These are phyloP conservation scores for Peziza echinospora DNA, from an alignment of 495 filamentous ascomycete genomes.

Conservation along the genomic window DNA sequence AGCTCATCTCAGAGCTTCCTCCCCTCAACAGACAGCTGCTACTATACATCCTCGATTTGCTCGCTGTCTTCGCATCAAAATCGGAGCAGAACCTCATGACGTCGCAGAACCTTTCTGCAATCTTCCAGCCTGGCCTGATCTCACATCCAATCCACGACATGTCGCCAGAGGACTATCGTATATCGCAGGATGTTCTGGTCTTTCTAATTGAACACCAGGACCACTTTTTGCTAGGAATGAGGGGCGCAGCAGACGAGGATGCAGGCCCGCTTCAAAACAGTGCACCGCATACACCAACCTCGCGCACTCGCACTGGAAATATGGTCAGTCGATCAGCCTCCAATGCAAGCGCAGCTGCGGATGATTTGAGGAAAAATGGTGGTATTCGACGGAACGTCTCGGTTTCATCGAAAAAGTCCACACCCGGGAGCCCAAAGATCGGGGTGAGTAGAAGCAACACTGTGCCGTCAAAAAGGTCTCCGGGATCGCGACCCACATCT, in stretches of 20 bases:
- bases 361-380: slow-evolving; percentile 61
- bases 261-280: slow-evolving; percentile 26
- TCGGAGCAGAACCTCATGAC: slow-evolving; percentile 94
- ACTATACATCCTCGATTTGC: slow-evolving; percentile 90
- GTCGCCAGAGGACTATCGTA: slow-evolving; percentile 74
- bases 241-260: slow-evolving; percentile 7
- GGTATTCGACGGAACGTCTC: slow-evolving; percentile 70
- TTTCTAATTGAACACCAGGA: slow-evolving; percentile 83
- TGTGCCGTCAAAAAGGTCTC: slow-evolving; percentile 78
- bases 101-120: slow-evolving; percentile 81
- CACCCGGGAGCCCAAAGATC: slow-evolving; percentile 37
- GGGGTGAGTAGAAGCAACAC: slow-evolving; percentile 86
- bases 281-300: slow-evolving; percentile 30
- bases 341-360: slow-evolving; percentile 64
- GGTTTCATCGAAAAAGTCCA: slow-evolving; percentile 41
- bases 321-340: slow-evolving; percentile 54
- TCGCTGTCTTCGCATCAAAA: slow-evolving; percentile 95
- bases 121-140: slow-evolving; percentile 92
- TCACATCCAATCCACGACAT: slow-evolving; percentile 90
- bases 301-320: slow-evolving; percentile 26
- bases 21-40: slow-evolving; percentile 86
- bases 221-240: slow-evolving; percentile 25
- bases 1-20: slow-evolving; percentile 76
- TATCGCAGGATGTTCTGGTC: slow-evolving; percentile 92
- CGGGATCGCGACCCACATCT: slow-evolving; percentile 34